A percentile compares a stretch with the other conserved stretches of the same genome.
Conservation (phyloP, 805 yeast genomes). For the Torulaspora quercuum region DNA sequence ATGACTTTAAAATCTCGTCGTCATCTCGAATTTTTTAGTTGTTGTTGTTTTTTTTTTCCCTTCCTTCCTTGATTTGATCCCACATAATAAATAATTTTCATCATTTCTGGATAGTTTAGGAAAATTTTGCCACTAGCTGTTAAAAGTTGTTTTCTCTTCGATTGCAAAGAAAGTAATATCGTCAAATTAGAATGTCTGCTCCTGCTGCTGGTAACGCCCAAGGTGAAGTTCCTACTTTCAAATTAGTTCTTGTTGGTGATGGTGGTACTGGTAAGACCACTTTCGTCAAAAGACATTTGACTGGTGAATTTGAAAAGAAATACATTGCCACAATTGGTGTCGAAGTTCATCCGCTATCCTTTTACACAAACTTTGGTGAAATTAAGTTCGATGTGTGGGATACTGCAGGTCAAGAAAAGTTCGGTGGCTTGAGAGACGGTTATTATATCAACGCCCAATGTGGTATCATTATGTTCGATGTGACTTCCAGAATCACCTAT, state of each 20-base stretch:
- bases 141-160: not conserved
- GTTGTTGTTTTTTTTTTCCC: too few species aligned
- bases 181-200: slow-evolving; percentile 51
- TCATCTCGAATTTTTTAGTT: too few species aligned
- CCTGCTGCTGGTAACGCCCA: slow-evolving; percentile 17
- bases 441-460: slow-evolving; percentile 99
- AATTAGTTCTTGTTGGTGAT: slow-evolving; percentile 98
- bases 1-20: too few species aligned
- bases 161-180: not conserved
- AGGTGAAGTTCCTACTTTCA: slow-evolving; percentile 86
- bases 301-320: slow-evolving; percentile 99
- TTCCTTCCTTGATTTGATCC: too few species aligned
- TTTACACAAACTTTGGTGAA: slow-evolving; percentile 98
- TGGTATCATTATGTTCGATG: slow-evolving; percentile 99
- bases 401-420: slow-evolving; percentile 99
- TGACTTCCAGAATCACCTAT: slow-evolving; percentile 98
- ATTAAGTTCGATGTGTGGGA: slow-evolving; percentile 99
- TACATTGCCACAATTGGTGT: slow-evolving; percentile 99
- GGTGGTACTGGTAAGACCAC: slow-evolving; percentile 99
- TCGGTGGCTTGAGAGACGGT: slow-evolving; percentile 99
- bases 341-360: slow-evolving; percentile 97
- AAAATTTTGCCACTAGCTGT: slow-evolving; percentile 4
- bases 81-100: slow-evolving; percentile 3
- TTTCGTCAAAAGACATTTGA: slow-evolving; percentile 98
- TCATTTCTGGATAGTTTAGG: too few species aligned